Evolutionary conservation across 768 basidiomycete species (phyloP).

Genomic region (Kwoniella pini): DNA sequence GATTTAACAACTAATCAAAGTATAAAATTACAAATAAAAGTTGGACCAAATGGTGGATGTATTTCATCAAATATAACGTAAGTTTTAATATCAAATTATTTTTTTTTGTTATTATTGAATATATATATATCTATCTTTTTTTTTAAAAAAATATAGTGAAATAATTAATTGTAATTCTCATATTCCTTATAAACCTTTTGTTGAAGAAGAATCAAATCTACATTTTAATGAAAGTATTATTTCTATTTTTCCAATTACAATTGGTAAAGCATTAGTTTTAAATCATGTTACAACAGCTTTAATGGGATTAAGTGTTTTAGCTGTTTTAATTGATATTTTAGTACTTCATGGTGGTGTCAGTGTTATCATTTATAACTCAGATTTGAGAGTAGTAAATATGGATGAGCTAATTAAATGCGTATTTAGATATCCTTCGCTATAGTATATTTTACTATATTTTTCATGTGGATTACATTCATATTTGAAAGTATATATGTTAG

Average conservation of each 20-base stretch:
- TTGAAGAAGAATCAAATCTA: not conserved
- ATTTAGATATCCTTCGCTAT: constrained; percentile 8
- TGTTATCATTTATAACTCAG: not conserved
- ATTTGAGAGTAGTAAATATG: too few species aligned
- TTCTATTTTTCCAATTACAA: constrained; percentile 1
- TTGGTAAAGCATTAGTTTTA: constrained; percentile 8
- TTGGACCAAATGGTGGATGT: constrained; percentile 11
- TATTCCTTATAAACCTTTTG: constrained; percentile 2
- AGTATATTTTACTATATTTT: constrained; percentile 1
- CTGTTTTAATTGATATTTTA: not conserved
- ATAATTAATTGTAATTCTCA: not conserved
- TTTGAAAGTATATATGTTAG: constrained; percentile 6
- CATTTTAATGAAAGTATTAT: constrained; percentile 3
- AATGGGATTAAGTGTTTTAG: constrained; percentile 2
- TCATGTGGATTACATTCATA: constrained; percentile 19
- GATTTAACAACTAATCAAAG: not conserved
- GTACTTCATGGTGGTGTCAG: not conserved
- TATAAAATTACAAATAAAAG: not conserved
- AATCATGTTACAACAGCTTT: constrained; percentile 11
- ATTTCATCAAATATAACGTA: constrained; percentile 12
- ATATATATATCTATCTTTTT: too few species aligned
- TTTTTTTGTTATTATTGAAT: too few species aligned
- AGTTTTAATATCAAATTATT: not conserved
- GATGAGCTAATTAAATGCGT: too few species aligned
- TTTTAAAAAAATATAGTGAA: not conserved